Conservation (phyloP, 768 basidiomycete species). For the Scleroderma bovista region DNA sequence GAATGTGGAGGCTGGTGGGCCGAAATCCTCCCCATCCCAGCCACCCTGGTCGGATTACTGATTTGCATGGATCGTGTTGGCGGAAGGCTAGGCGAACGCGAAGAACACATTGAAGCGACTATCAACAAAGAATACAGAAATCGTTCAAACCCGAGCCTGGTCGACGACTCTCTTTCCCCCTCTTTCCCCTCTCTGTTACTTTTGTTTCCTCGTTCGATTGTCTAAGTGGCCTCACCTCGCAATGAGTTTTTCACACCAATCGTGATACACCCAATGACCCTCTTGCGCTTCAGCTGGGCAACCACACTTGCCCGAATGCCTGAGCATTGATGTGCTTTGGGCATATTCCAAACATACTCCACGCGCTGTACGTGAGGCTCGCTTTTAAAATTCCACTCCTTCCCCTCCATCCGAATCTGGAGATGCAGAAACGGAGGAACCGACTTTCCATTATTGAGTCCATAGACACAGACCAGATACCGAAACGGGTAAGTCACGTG, state of each 20-base stretch:
- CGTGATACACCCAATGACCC: conserved; percentile 64
- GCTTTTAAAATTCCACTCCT: conserved; percentile 35
- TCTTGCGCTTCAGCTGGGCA: conserved; percentile 37
- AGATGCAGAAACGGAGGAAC: conserved; percentile 39
- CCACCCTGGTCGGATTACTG: too few species aligned
- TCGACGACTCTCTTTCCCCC: too few species aligned
- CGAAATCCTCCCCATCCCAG: too few species aligned
- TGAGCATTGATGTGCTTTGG: conserved; percentile 28
- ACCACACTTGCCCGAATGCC: conserved; percentile 31
- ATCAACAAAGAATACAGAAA: conserved; percentile 17
- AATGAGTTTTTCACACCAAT: conserved; percentile 68
- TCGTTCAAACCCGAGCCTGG: conserved; percentile 25
- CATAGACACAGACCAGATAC: too few species aligned
- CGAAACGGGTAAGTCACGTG: too few species aligned
- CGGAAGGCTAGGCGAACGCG: too few species aligned
- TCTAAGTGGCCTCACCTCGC: too few species aligned
- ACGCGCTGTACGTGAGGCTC: conserved; percentile 19
- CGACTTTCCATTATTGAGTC: conserved; percentile 31
- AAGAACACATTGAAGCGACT: too few species aligned
- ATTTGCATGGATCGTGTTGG: too few species aligned
- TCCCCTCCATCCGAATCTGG: conserved; percentile 43
- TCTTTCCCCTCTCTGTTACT: too few species aligned
- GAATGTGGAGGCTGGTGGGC: too few species aligned
- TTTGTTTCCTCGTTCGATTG: too few species aligned
- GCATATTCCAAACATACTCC: conserved; percentile 35